These are phyloP conservation scores for Pugionium dolabratum DNA, from an alignment of 345 rosid genomes.

Conservation along the genomic window DNA sequence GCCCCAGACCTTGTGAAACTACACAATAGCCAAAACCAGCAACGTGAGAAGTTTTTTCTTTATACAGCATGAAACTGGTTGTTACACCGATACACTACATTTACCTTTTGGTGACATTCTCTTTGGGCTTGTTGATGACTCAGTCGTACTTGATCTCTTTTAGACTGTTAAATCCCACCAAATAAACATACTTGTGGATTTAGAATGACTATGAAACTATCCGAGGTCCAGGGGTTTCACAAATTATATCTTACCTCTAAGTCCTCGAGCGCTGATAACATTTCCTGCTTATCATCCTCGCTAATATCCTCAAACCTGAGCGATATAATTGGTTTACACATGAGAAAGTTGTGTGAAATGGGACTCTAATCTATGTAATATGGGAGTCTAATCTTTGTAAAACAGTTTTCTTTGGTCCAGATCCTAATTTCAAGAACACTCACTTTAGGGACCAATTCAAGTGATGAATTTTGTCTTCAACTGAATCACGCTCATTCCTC, in stretches of 20 bases:
- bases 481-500: constrained; percentile 80
- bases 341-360: not conserved
- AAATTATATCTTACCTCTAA: constrained; percentile 55
- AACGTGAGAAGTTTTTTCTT: not conserved
- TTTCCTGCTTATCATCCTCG: constrained; percentile 49
- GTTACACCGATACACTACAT: not conserved
- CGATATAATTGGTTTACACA: constrained; percentile 3
- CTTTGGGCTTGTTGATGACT: constrained; percentile 73
- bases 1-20: constrained; percentile 98
- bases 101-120: constrained; percentile 72
- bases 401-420: not conserved
- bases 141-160: constrained; percentile 54
- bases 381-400: not conserved
- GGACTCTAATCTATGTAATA: no score
- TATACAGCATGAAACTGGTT: not conserved
- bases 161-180: constrained; percentile 44
- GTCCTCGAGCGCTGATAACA: constrained; percentile 43
- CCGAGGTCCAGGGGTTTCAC: not conserved
- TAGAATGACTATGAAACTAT: constrained; percentile 2
- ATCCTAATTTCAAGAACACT: constrained; percentile 32
- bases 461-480: constrained; percentile 87
- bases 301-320: constrained; percentile 58
- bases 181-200: constrained; percentile 7
- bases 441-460: constrained; percentile 81
- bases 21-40: constrained; percentile 23